Base-by-base conservation (phyloP, 2,329 filamentous ascomycete genomes). In the Cercospora janseana region DNA sequence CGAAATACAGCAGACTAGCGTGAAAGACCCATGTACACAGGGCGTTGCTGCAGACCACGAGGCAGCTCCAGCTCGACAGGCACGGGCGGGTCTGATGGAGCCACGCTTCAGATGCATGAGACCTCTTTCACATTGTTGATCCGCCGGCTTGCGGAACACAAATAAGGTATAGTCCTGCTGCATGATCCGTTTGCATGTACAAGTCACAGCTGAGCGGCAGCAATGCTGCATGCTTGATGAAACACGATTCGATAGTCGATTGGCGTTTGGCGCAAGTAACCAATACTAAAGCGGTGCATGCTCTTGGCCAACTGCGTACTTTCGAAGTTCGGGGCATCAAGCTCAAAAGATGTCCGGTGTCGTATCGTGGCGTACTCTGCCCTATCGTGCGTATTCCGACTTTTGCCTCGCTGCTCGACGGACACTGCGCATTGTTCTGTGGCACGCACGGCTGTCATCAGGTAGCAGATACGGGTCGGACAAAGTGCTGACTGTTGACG, bases 21-120 rank as follows among this genome's bases (percentile, higher is more conserved):
- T 38, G 31, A 43, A 38, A 28, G 41, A 26, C 41, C 18, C 46
- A 27, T 44, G 37, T 35, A 44, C 55, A 51, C 46, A 46, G n/a
- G n/a, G n/a, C n/a, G n/a, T n/a, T 51, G 47, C 38, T 45, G 52
- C 49, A 49, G 49, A 54, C 55, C 52, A 53, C 55, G 49, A 42
- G 44, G 42, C 20, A 50, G 51, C 45, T 46, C 16, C 31, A 27
- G 24, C 43, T 27, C 40, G 26, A 44, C 15, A 46, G 51, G 44
- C 42, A 41, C 50, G 43, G 51, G 41, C 54, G 54, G 50, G 38
- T 44, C 38, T 34, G 50, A 51, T 47, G 54, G 54, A 53, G 51
- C 47, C 47, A 51, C 40, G 28, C 26, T 49, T 40, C 49, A 46
- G 54, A 44, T 51, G 42, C 38, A 46, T 45, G 48, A 35, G 45